Evolutionary conservation across 2,329 filamentous ascomycete species (phyloP), one percentile per base, ranked within the genome.

Genomic region (Didymella lethalis): DNA sequence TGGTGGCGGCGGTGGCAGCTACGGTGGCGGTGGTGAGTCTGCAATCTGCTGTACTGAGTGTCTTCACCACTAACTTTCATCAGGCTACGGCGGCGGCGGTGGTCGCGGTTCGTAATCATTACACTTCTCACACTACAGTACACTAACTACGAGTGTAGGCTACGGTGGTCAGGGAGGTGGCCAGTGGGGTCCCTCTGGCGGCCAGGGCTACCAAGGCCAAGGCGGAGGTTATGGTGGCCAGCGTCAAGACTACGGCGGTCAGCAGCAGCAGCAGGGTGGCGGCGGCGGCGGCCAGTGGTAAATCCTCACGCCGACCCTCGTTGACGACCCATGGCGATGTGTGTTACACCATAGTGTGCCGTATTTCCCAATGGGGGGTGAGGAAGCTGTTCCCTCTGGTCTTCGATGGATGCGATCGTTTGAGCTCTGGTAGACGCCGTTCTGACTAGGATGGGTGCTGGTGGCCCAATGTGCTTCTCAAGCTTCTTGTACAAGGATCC

Each of bases 201-300:
- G 57, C 34, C 67, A 67, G 58, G 74, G 71, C 54, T 73, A 75
- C 59, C 59, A 65, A 55, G 65, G 74, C 31, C 55, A 58, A 48
- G 74, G 72, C 40, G 70, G 31, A 32, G 31, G 71, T 48, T 71
- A 74, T 44, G 67, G 72, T 41, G 69, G 69, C 45, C 66, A 70
- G 50, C 67, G 65, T n/a, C 65, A 70, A 40, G 62, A 64, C 45
- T 63, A 67, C 50, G 64, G 65, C 51, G 73, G 64, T 32, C 65
- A 71, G 52, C 69, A 72, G 57, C 66, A 74, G 55, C 66, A 68
- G 57, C 62, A 63, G 20, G 67, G 72, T 44, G 71, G 70, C 48
- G 65, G 72, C 45, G 65, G 72, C 45, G 70, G 73, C 57, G 71
- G 73, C 63, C 70, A 75, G 57, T 77, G 72, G 72, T 77, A 77